Evolutionary conservation across 495 filamentous ascomycete genomes (phyloP).

Genomic region (Extremus antarcticus): DNA sequence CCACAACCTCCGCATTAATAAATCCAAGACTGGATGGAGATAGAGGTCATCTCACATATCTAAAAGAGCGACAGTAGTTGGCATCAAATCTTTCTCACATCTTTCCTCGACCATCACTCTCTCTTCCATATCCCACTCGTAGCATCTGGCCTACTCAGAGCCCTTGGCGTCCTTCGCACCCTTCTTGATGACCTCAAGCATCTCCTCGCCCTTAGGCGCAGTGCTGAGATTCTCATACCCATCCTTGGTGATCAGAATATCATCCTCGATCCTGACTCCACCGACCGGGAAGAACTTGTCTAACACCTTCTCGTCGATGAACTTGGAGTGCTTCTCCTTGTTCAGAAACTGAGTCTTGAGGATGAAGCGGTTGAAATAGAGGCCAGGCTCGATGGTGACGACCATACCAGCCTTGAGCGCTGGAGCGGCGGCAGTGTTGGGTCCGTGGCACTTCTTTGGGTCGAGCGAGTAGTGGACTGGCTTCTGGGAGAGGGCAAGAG

Average conservation of each 20-base stretch:
- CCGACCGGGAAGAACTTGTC: slow-evolving; percentile 66
- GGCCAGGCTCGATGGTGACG: slow-evolving; percentile 14
- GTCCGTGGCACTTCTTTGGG: neutral
- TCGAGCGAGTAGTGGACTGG: neutral
- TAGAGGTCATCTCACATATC: neutral
- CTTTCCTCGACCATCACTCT: neutral
- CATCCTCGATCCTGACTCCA: slow-evolving; percentile 87
- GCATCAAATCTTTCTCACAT: neutral
- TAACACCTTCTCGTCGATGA: slow-evolving; percentile 63
- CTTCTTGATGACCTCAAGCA: slow-evolving; percentile 47
- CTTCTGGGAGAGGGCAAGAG: neutral
- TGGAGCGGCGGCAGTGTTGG: slow-evolving; percentile 41
- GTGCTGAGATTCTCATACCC: slow-evolving; percentile 77
- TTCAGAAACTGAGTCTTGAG: slow-evolving; percentile 52
- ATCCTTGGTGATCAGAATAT: slow-evolving; percentile 65
- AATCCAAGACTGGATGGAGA: neutral
- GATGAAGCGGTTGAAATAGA: slow-evolving; percentile 55
- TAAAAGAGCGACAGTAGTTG: neutral
- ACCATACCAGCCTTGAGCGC: slow-evolving; percentile 82
- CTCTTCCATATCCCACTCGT: too few species aligned
- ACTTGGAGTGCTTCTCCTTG: slow-evolving; percentile 48
- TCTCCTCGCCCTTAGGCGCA: slow-evolving; percentile 66
- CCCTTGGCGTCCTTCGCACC: slow-evolving; percentile 1
- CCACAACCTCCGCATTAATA: neutral
- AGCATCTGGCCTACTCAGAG: too few species aligned